These are phyloP conservation scores for Ophiostoma sp. DNA, from an alignment of 2,329 filamentous ascomycete genomes.

Conservation along the genomic window DNA sequence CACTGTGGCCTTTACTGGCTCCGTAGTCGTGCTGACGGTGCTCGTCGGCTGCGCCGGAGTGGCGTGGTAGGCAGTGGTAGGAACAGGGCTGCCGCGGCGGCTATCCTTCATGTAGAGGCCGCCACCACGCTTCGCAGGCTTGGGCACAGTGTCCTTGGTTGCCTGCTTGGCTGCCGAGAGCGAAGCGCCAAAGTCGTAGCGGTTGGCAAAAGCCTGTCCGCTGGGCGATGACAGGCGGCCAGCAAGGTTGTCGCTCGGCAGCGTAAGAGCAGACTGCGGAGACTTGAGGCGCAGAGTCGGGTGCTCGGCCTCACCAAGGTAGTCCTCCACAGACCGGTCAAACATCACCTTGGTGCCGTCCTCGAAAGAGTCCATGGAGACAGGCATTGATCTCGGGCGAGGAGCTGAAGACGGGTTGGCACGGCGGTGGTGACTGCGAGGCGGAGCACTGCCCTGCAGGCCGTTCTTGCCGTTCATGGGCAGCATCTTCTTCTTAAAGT, in stretches of 20 bases:
- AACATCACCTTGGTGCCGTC: slow-evolving; percentile 55
- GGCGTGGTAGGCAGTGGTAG: not conserved
- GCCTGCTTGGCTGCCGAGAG: slow-evolving; percentile 74
- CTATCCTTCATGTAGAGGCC: slow-evolving; percentile 53
- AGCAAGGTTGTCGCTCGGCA: slow-evolving; percentile 58
- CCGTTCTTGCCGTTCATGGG: slow-evolving; percentile 56
- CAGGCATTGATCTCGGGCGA: slow-evolving; percentile 51
- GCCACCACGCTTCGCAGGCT: slow-evolving; percentile 52
- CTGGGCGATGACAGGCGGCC: slow-evolving; percentile 50
- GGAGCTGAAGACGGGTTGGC: slow-evolving; percentile 36
- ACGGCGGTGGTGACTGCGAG: slow-evolving; percentile 62
- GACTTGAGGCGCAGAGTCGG: slow-evolving; percentile 64
- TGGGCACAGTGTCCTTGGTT: slow-evolving; percentile 56
- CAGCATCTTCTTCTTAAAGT: slow-evolving; percentile 77
- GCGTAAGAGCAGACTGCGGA: slow-evolving; percentile 56
- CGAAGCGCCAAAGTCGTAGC: slow-evolving; percentile 95
- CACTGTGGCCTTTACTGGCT: slow-evolving; percentile 21
- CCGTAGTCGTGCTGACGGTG: slow-evolving; percentile 24
- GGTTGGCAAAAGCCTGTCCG: slow-evolving; percentile 77
- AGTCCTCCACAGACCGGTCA: slow-evolving; percentile 55
- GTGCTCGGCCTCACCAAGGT: slow-evolving; percentile 55
- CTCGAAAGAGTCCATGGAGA: slow-evolving; percentile 66
- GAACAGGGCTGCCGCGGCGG: slow-evolving; percentile 33
- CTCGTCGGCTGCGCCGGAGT: slow-evolving; percentile 19
- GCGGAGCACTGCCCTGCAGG: slow-evolving; percentile 38